Percentiles rank a stretch among this genome's conserved stretches.
These are phyloP conservation scores for Hippophae tibetana DNA, from an alignment of 306 rosid genomes.

Conservation along the genomic window DNA sequence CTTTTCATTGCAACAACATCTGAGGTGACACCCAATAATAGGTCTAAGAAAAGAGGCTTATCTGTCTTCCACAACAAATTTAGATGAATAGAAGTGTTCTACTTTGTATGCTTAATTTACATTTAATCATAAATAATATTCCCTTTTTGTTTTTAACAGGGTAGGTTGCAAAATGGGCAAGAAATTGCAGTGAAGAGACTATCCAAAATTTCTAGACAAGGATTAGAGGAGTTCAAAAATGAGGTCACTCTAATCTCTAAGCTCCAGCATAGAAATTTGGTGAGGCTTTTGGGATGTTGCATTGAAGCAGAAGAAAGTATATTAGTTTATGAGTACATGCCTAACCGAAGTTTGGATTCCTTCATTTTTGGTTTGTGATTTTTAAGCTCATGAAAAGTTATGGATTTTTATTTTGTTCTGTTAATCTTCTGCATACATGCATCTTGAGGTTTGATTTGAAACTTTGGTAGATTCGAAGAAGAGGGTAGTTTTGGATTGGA, in stretches of 20 bases:
- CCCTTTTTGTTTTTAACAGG: constrained; percentile 1
- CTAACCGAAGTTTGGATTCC: constrained; percentile 15
- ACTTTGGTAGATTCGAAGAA: constrained; percentile 4
- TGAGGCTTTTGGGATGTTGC: constrained; percentile 19
- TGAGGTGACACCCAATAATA: no score
- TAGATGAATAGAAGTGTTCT: no score
- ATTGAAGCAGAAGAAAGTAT: constrained; percentile 14
- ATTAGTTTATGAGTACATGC: constrained; percentile 15
- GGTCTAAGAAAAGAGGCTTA: no score
- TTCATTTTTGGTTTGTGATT: constrained; percentile 9
- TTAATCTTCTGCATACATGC: no score
- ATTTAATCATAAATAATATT: no score
- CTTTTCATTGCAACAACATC: no score
- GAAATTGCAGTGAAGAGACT: constrained; percentile 14
- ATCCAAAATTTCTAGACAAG: constrained; percentile 16
- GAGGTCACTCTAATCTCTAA: constrained; percentile 12
- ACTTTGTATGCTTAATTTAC: no score
- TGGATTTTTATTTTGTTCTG: not conserved
- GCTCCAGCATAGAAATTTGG: constrained; percentile 19
- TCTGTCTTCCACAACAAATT: no score
- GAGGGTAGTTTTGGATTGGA: constrained; percentile 12
- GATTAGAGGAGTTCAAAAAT: constrained; percentile 11
- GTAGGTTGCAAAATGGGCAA: constrained; percentile 9
- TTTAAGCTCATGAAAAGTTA: not conserved
- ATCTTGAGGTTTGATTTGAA: no score